Conservation (phyloP, 176 grass and related monocot genomes). For the Miscanthus lutarioriparius region DNA sequence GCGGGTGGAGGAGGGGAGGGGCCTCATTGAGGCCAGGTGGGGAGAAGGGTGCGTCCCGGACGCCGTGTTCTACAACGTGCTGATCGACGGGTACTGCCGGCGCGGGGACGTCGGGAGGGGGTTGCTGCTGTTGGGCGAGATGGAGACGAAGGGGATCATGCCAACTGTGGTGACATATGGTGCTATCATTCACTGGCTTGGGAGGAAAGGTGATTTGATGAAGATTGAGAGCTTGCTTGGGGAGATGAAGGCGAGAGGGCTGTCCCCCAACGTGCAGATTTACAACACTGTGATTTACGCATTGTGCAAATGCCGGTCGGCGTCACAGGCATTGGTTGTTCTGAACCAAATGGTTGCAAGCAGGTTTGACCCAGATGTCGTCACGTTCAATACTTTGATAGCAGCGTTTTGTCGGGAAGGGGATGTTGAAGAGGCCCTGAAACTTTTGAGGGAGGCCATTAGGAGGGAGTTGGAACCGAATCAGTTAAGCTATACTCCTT, state of each 20-base stretch:
- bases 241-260: constrained; percentile 59
- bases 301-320: constrained; percentile 50
- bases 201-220: constrained; percentile 50
- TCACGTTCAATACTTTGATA: constrained; percentile 82
- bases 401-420: constrained; percentile 54
- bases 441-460: constrained; percentile 55
- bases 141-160: constrained; percentile 68
- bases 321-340: constrained; percentile 50
- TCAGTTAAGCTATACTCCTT: constrained; percentile 62
- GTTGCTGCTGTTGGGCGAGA: constrained; percentile 56
- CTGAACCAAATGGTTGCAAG: constrained; percentile 68
- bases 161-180: constrained; percentile 67
- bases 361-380: constrained; percentile 43
- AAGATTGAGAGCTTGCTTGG: constrained; percentile 48
- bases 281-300: constrained; percentile 65
- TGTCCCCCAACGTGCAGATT: constrained; percentile 62
- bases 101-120: constrained; percentile 44
- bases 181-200: constrained; percentile 59
- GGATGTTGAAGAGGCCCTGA: constrained; percentile 41
- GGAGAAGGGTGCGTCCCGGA: constrained; percentile 60
- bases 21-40: constrained; percentile 76
- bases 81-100: constrained; percentile 72
- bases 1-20: constrained; percentile 63
- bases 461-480: constrained; percentile 61
- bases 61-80: constrained; percentile 62